A percentile compares a stretch with the other conserved stretches of the same genome.
Conservation (phyloP, 768 basidiomycete species). For the Psilocybe cubensis region DNA sequence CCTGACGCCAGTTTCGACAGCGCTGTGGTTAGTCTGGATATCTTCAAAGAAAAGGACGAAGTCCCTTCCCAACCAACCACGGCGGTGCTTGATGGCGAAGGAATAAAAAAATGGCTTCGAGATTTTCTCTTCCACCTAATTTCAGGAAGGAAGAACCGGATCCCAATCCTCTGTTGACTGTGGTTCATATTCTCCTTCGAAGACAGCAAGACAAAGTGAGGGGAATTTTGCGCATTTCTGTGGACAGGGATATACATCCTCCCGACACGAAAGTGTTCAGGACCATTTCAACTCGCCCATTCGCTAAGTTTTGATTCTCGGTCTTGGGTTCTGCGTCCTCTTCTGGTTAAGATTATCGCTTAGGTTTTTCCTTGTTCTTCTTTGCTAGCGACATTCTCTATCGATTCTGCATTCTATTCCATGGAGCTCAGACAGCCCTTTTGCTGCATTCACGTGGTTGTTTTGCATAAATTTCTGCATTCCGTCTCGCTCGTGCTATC, state of each 20-base stretch:
- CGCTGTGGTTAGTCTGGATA: not conserved
- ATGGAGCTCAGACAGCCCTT: too few relatives aligned
- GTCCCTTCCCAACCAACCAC: too few relatives aligned
- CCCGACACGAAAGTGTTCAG: not conserved
- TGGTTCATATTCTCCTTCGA: not conserved
- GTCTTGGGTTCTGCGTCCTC: too few relatives aligned
- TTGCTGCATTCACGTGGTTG: conserved; percentile 50
- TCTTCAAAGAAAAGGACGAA: not conserved
- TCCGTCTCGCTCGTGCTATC: conserved; percentile 80
- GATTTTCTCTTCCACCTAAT: too few relatives aligned
- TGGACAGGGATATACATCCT: not conserved
- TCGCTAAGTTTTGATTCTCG: not conserved
- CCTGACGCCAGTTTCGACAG: not conserved
- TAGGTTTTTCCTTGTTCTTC: too few relatives aligned
- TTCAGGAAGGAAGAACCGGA: not conserved
- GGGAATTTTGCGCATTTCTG: not conserved
- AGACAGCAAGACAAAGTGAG: not conserved
- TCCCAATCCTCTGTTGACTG: not conserved
- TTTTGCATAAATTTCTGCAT: conserved; percentile 42
- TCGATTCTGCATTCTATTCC: too few relatives aligned
- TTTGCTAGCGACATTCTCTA: too few relatives aligned
- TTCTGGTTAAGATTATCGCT: too few relatives aligned
- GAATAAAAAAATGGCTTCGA: too few relatives aligned
- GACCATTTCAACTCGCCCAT: not conserved
- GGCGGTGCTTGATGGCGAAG: too few relatives aligned